A percentile compares a stretch with the other conserved stretches of the same genome.
Evolutionary conservation across 78 protist genomes (phyloP).

Genomic region (Chrysochromulina parva): DNA sequence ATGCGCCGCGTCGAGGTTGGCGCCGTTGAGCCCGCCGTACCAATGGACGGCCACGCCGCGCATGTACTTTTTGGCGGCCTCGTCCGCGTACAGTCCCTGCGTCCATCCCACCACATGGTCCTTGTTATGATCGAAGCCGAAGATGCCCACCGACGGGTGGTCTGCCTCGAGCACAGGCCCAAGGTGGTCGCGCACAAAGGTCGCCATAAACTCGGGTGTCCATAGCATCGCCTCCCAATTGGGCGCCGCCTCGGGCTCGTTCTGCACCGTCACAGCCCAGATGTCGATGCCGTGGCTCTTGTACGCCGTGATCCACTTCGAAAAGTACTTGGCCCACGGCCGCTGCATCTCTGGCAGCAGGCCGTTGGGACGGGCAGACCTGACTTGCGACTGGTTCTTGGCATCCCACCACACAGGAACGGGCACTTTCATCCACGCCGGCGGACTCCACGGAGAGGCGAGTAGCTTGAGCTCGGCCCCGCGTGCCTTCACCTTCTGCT

Average conservation of each 20-base stretch:
- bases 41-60: slow-evolving; percentile 47
- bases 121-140: slow-evolving; percentile 56
- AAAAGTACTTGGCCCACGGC: slow-evolving; percentile 45
- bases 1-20: not conserved
- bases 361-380: not conserved
- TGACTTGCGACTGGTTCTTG: too few relatives aligned
- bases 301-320: slow-evolving; percentile 43
- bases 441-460: slow-evolving; percentile 56
- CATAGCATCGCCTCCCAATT: not conserved
- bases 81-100: not conserved
- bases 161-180: slow-evolving; percentile 7
- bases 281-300: not conserved
- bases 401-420: not conserved
- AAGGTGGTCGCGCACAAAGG: not conserved
- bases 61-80: slow-evolving; percentile 30
- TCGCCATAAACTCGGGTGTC: not conserved
- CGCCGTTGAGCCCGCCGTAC: slow-evolving; percentile 35
- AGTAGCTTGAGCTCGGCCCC: slow-evolving; percentile 3
- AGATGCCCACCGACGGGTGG: slow-evolving; percentile 46
- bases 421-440: slow-evolving; percentile 60
- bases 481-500: not conserved
- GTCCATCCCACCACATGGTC: slow-evolving; percentile 17
- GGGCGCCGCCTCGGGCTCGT: slow-evolving; percentile 33
- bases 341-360: not conserved
- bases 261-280: slow-evolving; percentile 35